These are phyloP conservation scores for Xylaria venustula DNA, from an alignment of 495 filamentous ascomycete genomes.

Conservation along the genomic window DNA sequence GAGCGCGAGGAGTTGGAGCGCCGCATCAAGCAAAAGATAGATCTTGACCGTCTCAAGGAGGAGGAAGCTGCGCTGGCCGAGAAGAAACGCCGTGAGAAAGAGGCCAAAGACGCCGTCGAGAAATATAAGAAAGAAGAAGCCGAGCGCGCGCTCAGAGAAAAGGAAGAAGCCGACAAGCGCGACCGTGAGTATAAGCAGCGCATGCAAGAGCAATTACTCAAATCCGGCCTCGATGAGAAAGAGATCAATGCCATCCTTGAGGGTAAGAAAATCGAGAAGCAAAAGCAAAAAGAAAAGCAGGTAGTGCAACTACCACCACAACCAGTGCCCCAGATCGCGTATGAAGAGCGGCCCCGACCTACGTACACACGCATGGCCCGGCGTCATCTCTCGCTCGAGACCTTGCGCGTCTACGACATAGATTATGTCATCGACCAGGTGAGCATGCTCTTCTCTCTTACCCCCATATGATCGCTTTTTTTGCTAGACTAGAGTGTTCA, in stretches of 20 bases:
- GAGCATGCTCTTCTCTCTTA: constrained; percentile 17
- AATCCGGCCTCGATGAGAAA: constrained; percentile 50
- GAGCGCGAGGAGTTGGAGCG: constrained; percentile 44
- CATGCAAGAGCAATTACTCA: constrained; percentile 49
- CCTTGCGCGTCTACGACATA: constrained; percentile 47
- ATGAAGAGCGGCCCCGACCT: constrained; percentile 31
- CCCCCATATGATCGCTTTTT: no score
- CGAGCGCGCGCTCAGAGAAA: constrained; percentile 45
- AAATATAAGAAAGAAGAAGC: constrained; percentile 55
- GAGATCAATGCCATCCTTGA: constrained; percentile 53
- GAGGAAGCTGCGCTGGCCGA: constrained; percentile 48
- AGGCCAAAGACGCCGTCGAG: constrained; percentile 56
- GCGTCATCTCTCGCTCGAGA: constrained; percentile 56
- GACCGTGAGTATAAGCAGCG: constrained; percentile 52
- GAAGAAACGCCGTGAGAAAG: constrained; percentile 54
- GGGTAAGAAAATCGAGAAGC: constrained; percentile 46
- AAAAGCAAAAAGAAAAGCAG: constrained; percentile 15
- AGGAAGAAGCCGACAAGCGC: constrained; percentile 43
- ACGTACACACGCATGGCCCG: constrained; percentile 59
- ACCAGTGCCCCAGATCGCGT: constrained; percentile 1
- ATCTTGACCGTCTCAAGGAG: constrained; percentile 57
- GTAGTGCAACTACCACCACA: not conserved
- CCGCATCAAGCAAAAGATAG: constrained; percentile 49
- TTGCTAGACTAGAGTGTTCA: no score
- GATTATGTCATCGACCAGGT: constrained; percentile 54